Evolutionary conservation across 1,284 basidiomycete species (phyloP).

Genomic region (Takashimella koratensis): DNA sequence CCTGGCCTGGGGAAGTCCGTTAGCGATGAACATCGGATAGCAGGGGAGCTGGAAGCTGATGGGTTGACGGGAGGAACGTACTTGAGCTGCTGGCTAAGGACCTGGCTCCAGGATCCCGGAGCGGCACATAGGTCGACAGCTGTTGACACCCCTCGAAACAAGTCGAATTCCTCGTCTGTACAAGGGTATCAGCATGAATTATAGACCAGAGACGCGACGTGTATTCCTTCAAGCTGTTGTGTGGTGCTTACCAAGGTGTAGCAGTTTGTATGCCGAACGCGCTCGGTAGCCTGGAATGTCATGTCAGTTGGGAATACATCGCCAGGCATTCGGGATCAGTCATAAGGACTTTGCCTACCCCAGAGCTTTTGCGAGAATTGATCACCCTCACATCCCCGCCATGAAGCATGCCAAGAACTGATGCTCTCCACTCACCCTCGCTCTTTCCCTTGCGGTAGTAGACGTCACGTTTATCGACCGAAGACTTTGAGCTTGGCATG

Average conservation of each 20-base stretch:
- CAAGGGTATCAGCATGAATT: slow-evolving; percentile 43
- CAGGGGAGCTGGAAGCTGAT: background rate
- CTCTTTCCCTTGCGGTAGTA: slow-evolving; percentile 53
- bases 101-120: slow-evolving; percentile 52
- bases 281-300: slow-evolving; percentile 52
- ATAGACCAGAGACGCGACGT: too few species aligned
- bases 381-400: too few species aligned
- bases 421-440: slow-evolving; percentile 16
- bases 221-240: too few species aligned
- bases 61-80: slow-evolving; percentile 18
- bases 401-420: background rate
- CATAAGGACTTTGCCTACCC: too few species aligned
- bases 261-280: slow-evolving; percentile 56
- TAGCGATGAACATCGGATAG: too few species aligned
- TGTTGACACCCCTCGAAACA: slow-evolving; percentile 50
- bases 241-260: slow-evolving; percentile 40
- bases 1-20: slow-evolving; percentile 10
- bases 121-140: slow-evolving; percentile 59
- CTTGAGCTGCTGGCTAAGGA: slow-evolving; percentile 43
- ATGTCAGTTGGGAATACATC: background rate
- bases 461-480: slow-evolving; percentile 53
- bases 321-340: background rate
- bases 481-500: slow-evolving; percentile 45
- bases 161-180: slow-evolving; percentile 55
- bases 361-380: too few species aligned